A percentile compares a stretch with the other conserved stretches of the same genome.
Evolutionary conservation across 352 stramenopile species (phyloP).

Genomic region (Globisporangium radiosum): DNA sequence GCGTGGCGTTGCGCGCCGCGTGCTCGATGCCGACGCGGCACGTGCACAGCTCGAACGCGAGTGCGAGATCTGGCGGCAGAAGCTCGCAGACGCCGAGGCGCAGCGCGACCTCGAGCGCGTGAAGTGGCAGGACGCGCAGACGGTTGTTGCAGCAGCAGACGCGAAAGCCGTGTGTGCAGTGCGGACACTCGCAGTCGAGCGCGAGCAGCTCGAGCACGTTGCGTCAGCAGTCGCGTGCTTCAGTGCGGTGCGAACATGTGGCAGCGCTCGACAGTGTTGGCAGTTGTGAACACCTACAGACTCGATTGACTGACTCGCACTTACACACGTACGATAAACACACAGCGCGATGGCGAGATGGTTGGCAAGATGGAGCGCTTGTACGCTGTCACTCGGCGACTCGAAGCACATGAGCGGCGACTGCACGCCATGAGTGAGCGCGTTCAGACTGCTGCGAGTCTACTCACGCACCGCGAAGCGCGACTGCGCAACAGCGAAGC

Average conservation of each 20-base stretch:
- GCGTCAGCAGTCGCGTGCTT: conserved; percentile 39
- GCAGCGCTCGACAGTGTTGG: neutral
- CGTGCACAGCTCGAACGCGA: conserved; percentile 20
- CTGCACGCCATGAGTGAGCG: conserved; percentile 33
- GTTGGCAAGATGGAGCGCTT: conserved; percentile 44
- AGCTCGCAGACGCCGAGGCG: conserved; percentile 40
- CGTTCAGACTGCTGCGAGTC: conserved; percentile 27
- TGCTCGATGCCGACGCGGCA: conserved; percentile 9
- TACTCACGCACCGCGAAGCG: conserved; percentile 46
- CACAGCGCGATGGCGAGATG: conserved; percentile 29
- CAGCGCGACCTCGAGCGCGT: conserved; percentile 52
- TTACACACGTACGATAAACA: neutral
- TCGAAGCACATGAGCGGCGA: conserved; percentile 37
- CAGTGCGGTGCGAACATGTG: conserved; percentile 19
- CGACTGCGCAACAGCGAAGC: conserved; percentile 61
- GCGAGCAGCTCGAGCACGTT: conserved; percentile 35
- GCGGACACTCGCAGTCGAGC: conserved; percentile 38
- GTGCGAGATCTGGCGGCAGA: conserved; percentile 46
- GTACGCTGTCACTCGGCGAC: conserved; percentile 14
- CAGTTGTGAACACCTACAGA: neutral
- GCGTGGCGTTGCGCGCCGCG: conserved; percentile 8
- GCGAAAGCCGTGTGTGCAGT: conserved; percentile 42
- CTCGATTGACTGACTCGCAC: no score
- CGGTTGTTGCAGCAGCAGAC: conserved; percentile 21
- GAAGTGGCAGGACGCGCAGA: conserved; percentile 19